Evolutionary conservation across 2,329 filamentous ascomycete species (phyloP), one percentile per base, ranked within the genome.

Genomic region (Cladosporium oxysporum): DNA sequence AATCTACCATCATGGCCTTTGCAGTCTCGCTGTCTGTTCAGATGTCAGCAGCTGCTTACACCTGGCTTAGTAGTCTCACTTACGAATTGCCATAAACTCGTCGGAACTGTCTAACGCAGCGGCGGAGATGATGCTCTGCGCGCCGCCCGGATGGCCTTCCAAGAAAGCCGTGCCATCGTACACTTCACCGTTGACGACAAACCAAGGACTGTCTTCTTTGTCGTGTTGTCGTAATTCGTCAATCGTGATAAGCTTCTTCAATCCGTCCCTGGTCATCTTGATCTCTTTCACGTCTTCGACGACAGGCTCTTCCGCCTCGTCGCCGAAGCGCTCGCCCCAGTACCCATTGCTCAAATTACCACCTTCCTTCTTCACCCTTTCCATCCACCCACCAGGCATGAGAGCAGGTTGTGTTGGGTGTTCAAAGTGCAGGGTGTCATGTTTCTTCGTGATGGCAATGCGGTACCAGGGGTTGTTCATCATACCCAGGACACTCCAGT

Each of bases 391-490:
- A 16, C 91, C 91, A 0, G 90, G 84, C 69, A 89, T 88, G 44
- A 92, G 78, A 0, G 89, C 88, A 7, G 93, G 91, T 69, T 93
- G 90, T 2, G 92, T 96, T 0, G 93, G 93, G 72, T 97, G 93
- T 76, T 97, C 93, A 71, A 97, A 97, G 6, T 87, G 84, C 50
- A 97, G 79, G 8, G 75, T 78, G 18, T 86, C 82, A 0, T 82
- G 83, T 67, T 93, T 88, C 65, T 88, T 88, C 62, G 87, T 86
- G 64, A 97, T 90, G 1, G 88, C 87, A 0, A 97, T 85, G 5
- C 93, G 85, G 77, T 90, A 97, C 93, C 93, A 97, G 0, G 92
- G 91, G 72, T 97, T 97, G 79, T 97, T 97, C 93, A 97, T 97
- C 93, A 97, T 97, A 0, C 93, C 93, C 47, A 97, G 81, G 2